Evolutionary conservation across 2,329 filamentous ascomycete genomes (phyloP).

Genomic region (Trichoderma afroharzianum): DNA sequence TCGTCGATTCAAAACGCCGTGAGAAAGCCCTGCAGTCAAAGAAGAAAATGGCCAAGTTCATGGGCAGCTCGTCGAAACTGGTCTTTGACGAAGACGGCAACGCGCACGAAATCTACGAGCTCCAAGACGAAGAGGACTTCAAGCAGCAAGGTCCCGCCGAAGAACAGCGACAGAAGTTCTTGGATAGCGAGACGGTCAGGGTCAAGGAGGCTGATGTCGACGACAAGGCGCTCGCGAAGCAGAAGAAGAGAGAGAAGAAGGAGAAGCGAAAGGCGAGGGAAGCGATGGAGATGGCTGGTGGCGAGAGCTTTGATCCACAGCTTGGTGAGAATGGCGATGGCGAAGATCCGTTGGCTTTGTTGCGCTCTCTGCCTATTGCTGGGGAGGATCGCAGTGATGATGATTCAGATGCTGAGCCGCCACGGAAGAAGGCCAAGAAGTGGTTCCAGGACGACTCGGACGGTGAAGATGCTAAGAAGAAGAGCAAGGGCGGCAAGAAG

Average conservation of each 20-base stretch:
- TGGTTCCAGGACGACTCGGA: slow-evolving; percentile 74
- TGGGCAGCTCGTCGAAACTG: slow-evolving; percentile 78
- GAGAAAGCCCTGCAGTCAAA: slow-evolving; percentile 95
- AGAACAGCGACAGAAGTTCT: slow-evolving; percentile 70
- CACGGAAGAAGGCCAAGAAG: slow-evolving; percentile 64
- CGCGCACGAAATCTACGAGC: slow-evolving; percentile 79
- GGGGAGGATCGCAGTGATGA: slow-evolving; percentile 30
- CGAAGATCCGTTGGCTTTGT: slow-evolving; percentile 54
- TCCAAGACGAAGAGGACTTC: slow-evolving; percentile 83
- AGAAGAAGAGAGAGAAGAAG: slow-evolving; percentile 73
- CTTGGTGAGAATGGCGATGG: slow-evolving; percentile 41
- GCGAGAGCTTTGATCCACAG: slow-evolving; percentile 29
- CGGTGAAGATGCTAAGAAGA: slow-evolving; percentile 35
- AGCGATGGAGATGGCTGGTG: slow-evolving; percentile 40
- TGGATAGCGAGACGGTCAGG: slow-evolving; percentile 69
- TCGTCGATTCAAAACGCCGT: slow-evolving; percentile 90
- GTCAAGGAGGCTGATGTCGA: slow-evolving; percentile 72
- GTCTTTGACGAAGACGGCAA: slow-evolving; percentile 91
- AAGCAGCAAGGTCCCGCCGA: slow-evolving; percentile 69
- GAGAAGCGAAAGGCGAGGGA: slow-evolving; percentile 67
- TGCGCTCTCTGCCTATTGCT: slow-evolving; percentile 55
- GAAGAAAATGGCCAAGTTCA: slow-evolving; percentile 89
- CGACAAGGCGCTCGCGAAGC: slow-evolving; percentile 77
- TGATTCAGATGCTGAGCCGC: slow-evolving; percentile 41
- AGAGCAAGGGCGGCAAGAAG: slow-evolving; percentile 38